Conservation (phyloP, 2,329 filamentous ascomycete genomes). For the Diaporthe helianthi region DNA sequence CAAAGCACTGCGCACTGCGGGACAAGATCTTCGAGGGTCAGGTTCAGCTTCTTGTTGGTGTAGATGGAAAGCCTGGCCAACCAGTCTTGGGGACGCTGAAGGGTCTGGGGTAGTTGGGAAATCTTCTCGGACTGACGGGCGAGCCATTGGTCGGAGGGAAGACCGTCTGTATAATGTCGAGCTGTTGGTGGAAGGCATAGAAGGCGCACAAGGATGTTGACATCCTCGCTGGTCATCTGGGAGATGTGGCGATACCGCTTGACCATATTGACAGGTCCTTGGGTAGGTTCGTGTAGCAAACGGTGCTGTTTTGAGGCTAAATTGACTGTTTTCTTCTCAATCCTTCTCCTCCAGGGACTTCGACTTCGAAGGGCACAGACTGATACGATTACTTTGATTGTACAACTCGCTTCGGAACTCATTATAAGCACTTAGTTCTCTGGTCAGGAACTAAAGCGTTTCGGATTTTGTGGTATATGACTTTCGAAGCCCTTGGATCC, state of each 20-base stretch:
- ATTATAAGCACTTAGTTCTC: neutral
- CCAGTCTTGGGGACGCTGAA: conserved; percentile 45
- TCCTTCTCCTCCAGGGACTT: neutral
- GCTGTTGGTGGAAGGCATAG: conserved; percentile 47
- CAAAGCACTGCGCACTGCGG: conserved; percentile 38
- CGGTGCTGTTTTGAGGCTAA: neutral
- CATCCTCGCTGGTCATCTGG: conserved; percentile 39
- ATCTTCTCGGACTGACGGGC: conserved; percentile 43
- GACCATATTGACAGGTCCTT: conserved; percentile 27
- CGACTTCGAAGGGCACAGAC: neutral
- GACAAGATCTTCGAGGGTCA: conserved; percentile 32
- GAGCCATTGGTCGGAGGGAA: conserved; percentile 47
- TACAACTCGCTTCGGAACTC: neutral
- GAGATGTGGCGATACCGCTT: conserved; percentile 37
- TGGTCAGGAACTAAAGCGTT: neutral
- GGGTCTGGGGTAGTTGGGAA: conserved; percentile 40
- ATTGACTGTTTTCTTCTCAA: neutral
- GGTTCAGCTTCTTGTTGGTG: conserved; percentile 29
- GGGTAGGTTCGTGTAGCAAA: neutral
- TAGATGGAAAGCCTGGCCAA: conserved; percentile 40
- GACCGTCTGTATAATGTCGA: conserved; percentile 38
- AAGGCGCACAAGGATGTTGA: conserved; percentile 46
- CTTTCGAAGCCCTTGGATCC: neutral
- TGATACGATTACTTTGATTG: neutral
- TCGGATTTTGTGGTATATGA: neutral